Evolutionary conservation across 192 early-diverging fungal species (phyloP).

Genomic region (Borealophlyctis nickersoniae): DNA sequence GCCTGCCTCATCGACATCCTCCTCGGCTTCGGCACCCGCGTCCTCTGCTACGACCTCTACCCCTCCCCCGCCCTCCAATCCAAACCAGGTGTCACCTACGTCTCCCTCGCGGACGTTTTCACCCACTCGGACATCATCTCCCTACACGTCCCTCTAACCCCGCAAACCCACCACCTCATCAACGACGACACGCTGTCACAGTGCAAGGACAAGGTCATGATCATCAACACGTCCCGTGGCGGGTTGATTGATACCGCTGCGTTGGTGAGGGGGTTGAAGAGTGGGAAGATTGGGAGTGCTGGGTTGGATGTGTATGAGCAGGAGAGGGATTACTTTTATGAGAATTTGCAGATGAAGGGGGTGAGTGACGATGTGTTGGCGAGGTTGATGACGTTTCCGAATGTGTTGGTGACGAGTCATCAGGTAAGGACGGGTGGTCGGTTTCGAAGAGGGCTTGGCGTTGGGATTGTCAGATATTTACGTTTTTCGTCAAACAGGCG

Average conservation of each 20-base stretch:
- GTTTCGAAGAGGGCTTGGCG: no score
- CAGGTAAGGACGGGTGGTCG: no score
- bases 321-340: slow-evolving; percentile 41
- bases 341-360: slow-evolving; percentile 29
- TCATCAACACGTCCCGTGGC: slow-evolving; percentile 49
- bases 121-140: slow-evolving; percentile 39
- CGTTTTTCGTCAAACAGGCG: no score
- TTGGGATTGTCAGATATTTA: no score
- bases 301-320: slow-evolving; percentile 55
- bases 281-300: slow-evolving; percentile 38
- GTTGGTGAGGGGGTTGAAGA: slow-evolving; percentile 41
- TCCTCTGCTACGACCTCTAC: slow-evolving; percentile 49
- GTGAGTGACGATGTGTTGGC: slow-evolving; percentile 43
- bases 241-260: slow-evolving; percentile 39
- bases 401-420: slow-evolving; percentile 47
- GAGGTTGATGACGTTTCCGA: slow-evolving; percentile 39
- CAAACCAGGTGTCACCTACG: slow-evolving; percentile 28
- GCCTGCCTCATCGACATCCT: slow-evolving; percentile 42
- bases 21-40: slow-evolving; percentile 45
- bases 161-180: slow-evolving; percentile 43
- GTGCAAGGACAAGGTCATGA: slow-evolving; percentile 42
- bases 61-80: slow-evolving; percentile 29
- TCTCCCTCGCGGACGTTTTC: slow-evolving; percentile 38
- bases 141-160: slow-evolving; percentile 42
- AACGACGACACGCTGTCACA: slow-evolving; percentile 36